phyloP scores from a whole-genome alignment of 2,329 filamentous ascomycete genomes.

The Pseudogymnoascus sp. region DNA sequence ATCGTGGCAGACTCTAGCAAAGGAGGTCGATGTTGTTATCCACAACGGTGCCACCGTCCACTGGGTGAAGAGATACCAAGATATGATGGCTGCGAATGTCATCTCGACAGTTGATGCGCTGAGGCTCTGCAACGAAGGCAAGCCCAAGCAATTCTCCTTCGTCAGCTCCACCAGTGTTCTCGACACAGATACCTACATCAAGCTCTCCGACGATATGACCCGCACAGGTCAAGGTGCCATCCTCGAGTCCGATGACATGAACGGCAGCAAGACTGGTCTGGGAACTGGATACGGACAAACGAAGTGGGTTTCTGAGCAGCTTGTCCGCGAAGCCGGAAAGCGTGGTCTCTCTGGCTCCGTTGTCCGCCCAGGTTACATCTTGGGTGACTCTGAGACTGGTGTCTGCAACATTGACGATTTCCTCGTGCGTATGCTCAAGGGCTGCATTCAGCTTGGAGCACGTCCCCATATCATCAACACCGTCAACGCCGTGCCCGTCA shows the following conservation, averaged over 20 bases:
- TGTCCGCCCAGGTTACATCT: constrained; percentile 77
- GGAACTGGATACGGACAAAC: constrained; percentile 84
- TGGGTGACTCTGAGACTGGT: constrained; percentile 64
- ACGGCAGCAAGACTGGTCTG: constrained; percentile 68
- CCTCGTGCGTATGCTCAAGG: constrained; percentile 77
- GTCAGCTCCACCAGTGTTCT: constrained; percentile 77
- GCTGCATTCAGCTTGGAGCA: constrained; percentile 69
- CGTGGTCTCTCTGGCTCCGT: constrained; percentile 70
- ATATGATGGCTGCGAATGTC: constrained; percentile 69
- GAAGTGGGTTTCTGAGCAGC: constrained; percentile 69
- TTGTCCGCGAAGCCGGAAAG: constrained; percentile 70
- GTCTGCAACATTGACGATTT: constrained; percentile 82
- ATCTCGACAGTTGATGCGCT: constrained; percentile 71
- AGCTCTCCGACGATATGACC: constrained; percentile 58
- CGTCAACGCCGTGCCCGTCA: constrained; percentile 82
- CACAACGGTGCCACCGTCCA: constrained; percentile 80
- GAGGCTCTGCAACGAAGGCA: constrained; percentile 66
- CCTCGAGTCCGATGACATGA: constrained; percentile 68
- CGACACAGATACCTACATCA: constrained; percentile 74
- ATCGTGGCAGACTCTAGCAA: constrained; percentile 57
- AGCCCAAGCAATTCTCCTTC: constrained; percentile 73
- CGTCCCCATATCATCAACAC: constrained; percentile 77
- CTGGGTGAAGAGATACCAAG: constrained; percentile 73
- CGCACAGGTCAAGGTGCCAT: constrained; percentile 58
- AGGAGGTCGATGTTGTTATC: constrained; percentile 64